Evolutionary conservation across 139 green algal genomes (phyloP).

Genomic region (Edaphochlamys debaryana): DNA sequence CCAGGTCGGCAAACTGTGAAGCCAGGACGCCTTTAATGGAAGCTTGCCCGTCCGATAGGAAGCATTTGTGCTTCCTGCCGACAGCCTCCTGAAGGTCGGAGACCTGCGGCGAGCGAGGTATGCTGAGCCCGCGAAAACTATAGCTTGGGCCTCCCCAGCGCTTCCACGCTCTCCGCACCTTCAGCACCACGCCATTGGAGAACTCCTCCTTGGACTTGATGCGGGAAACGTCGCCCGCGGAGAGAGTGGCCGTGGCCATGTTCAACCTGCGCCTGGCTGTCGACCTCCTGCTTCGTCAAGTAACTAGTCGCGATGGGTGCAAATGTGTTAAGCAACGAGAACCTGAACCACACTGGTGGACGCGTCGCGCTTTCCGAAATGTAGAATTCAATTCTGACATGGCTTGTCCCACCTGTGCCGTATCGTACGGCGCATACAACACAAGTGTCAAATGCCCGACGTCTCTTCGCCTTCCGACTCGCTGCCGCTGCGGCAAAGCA

Average conservation of each 20-base stretch:
- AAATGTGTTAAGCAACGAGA: too few relatives aligned
- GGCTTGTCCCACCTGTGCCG: too few relatives aligned
- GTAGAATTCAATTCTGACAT: too few relatives aligned
- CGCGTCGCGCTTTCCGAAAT: too few relatives aligned
- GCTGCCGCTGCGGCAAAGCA: too few relatives aligned
- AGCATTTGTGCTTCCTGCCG: constrained; percentile 55
- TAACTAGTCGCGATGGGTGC: too few relatives aligned
- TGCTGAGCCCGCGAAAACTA: background rate
- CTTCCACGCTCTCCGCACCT: background rate
- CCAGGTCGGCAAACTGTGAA: constrained; percentile 47
- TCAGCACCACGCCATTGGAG: constrained; percentile 21
- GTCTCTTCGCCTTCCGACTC: too few relatives aligned
- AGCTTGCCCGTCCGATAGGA: constrained; percentile 56
- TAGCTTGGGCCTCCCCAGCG: too few relatives aligned
- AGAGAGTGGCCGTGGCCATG: constrained; percentile 19
- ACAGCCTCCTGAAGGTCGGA: constrained; percentile 35
- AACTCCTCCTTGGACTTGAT: constrained; percentile 26
- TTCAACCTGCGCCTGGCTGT: background rate
- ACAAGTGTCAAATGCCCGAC: too few relatives aligned
- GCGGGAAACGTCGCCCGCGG: constrained; percentile 1
- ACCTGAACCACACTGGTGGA: too few relatives aligned
- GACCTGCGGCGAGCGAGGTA: constrained; percentile 1
- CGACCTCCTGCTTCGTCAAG: too few relatives aligned
- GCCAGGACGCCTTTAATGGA: constrained; percentile 54
- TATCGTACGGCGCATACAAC: too few relatives aligned